Base-by-base conservation (phyloP, 345 rosid species). In the Mangifera indica region DNA sequence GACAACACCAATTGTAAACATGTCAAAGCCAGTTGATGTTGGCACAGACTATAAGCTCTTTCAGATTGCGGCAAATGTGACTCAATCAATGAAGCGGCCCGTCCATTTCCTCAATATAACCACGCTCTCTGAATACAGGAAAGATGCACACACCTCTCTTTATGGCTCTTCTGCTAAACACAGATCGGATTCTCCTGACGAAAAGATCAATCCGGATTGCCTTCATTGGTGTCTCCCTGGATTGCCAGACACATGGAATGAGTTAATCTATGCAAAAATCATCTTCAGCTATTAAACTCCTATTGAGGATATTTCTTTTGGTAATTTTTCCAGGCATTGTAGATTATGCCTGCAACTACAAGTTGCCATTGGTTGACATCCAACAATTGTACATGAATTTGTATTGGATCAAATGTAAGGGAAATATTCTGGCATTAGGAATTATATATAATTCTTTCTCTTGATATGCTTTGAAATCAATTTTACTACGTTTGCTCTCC, bases 141-240 rank as follows among this genome's bases (percentile, higher is more conserved):
- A 95, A 80, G 99, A 92, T 74, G 98, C 84, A 40, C 99, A 95
- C 70, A 80, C 90, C 44, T 76, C 92, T 0, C 72, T 91, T 20
- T 72, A 85, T 72, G 76, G 83, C 7, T 13, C 53, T 3, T 74
- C 84, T 15, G 48, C 71, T 1, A 78, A 62, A 17, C 93, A 93
- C 63, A 87, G 83, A 52, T 49, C 87, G 64, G 71, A 83, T 0
- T 81, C 88, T 14, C 74, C 67, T 12, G 88, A 82, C 80, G 84
- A 87, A 76, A 82, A 68, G 60, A 78, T 77, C n/a, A 85, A 89
- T 60, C 93, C 93, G 1, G 99, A 93, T 72, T 95, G 99, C 64
- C 77, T 83, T 59, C 99, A 95, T 29, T 93, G 99, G 99, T 94
- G 98, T 69, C 92, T 95, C 53, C 99, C 97, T 0, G 98, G 99